Evolutionary conservation across 352 stramenopile species (phyloP), one percentile per base, ranked within the genome.

Genomic region (Phytophthora pluvialis): DNA sequence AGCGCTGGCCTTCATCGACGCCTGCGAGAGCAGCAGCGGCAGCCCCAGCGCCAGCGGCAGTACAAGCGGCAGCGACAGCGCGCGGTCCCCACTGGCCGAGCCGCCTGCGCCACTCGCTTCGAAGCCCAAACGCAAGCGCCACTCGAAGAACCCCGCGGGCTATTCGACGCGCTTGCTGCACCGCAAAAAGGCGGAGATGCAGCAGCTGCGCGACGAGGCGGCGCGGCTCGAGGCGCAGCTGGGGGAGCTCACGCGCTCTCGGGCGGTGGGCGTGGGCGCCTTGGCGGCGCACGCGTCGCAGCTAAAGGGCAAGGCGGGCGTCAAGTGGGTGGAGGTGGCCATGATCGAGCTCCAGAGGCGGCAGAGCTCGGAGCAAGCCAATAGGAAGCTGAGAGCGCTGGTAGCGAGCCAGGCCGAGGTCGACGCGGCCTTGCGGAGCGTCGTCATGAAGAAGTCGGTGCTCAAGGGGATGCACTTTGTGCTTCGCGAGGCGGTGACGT

Each of bases 1-100:
- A 50, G 64, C 68, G n/a, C 29, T 76, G 39, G 68, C 68, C 13
- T 76, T 76, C 26, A 76, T 76, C 28, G 68, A 76, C 28, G 48
- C 66, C 4, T 68, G 44, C 18, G 70, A 77, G 12, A 38, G 51
- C 40, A 52, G 51, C 40, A 52, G 15, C n/a, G 5, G 15, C 40
- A 52, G 35, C n/a, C 38, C 52, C 21, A 54, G 18, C 18, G 10
- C 12, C 18, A 64, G 48, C 38, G 45, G 39, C 3, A 50, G 16
- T 25, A 60, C 57, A 32, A 72, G 56, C 8, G 49, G 44, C 38
- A 67, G 44, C 11, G 57, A 64, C 29, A 68, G 64, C 26, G 50
- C 18, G 11, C 33, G 5, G 0, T 52, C 62, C 11, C 55, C 54
- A 15, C 16, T 40, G 1, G 9, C 51, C 3, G 18, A 56, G 21